A percentile compares a stretch with the other conserved stretches of the same genome.
These are phyloP conservation scores for Colletotrichum coccodes DNA, from an alignment of 2,329 filamentous ascomycete species.

Conservation along the genomic window DNA sequence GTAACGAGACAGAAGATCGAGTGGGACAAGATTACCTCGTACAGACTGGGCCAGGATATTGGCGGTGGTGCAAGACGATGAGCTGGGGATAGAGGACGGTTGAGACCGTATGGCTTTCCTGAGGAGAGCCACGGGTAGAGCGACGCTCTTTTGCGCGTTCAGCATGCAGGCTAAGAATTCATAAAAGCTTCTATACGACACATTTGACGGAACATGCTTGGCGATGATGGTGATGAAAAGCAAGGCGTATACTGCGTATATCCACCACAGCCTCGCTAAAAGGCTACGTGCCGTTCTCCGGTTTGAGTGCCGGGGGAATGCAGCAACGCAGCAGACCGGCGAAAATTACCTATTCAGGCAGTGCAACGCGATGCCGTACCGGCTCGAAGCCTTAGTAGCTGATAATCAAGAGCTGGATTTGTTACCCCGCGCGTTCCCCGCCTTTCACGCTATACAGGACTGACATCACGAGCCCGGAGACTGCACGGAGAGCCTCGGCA, in stretches of 20 bases:
- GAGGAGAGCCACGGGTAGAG: neutral
- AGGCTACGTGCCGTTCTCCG: neutral
- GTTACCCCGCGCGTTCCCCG: constrained; percentile 32
- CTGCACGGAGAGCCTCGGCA: constrained; percentile 17
- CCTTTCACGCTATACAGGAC: constrained; percentile 2
- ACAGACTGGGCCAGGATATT: constrained; percentile 85
- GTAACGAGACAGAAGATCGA: constrained; percentile 99
- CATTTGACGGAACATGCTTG: neutral
- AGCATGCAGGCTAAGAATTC: neutral
- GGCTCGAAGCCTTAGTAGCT: neutral
- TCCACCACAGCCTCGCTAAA: neutral
- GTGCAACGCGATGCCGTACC: constrained; percentile 4
- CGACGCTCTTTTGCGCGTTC: constrained; percentile 9
- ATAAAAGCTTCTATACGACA: neutral
- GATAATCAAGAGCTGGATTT: neutral
- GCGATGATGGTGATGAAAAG: neutral
- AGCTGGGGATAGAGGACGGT: neutral
- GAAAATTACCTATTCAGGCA: constrained; percentile 12
- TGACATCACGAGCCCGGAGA: constrained; percentile 10
- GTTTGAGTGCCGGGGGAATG: neutral
- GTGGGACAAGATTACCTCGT: constrained; percentile 98
- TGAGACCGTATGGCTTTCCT: neutral
- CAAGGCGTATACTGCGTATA: neutral
- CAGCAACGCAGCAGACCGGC: neutral
- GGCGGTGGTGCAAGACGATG: constrained; percentile 70